Evolutionary conservation across 257 asterid genomes (phyloP).

Genomic region (Sherardia arvensis): DNA sequence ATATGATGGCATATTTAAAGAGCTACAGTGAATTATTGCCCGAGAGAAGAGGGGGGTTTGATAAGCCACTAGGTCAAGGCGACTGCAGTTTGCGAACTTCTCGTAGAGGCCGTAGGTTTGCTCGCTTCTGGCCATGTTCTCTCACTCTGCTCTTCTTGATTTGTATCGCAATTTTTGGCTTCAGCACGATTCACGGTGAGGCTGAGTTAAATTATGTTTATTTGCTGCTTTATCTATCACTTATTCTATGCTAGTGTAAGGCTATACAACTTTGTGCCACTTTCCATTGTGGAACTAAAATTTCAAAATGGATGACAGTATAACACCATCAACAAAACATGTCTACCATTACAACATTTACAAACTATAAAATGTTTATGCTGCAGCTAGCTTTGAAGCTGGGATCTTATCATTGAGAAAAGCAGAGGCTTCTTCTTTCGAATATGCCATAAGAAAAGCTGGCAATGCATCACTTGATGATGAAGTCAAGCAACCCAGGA

Average conservation of each 20-base stretch:
- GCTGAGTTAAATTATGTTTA: not conserved
- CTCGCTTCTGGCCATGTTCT: slow-evolving; percentile 45
- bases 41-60: slow-evolving; percentile 37
- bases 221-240: not conserved
- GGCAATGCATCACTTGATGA: slow-evolving; percentile 18
- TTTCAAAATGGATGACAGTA: not conserved
- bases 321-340: not conserved
- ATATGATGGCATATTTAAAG: slow-evolving; percentile 42
- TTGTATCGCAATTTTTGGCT: slow-evolving; percentile 49
- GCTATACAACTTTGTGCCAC: not conserved
- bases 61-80: slow-evolving; percentile 31
- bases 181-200: slow-evolving; percentile 70
- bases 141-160: slow-evolving; percentile 45
- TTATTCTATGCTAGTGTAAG: not conserved
- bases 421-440: slow-evolving; percentile 3
- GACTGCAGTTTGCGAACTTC: slow-evolving; percentile 27
- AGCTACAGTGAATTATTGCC: slow-evolving; percentile 28
- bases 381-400: slow-evolving; percentile 29
- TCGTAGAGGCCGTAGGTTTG: slow-evolving; percentile 49
- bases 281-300: not conserved
- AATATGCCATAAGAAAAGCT: not conserved
- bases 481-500: slow-evolving; percentile 26
- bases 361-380: slow-evolving; percentile 10
- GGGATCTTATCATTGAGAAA: slow-evolving; percentile 25
- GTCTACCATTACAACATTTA: not conserved